phyloP scores from a whole-genome alignment of 257 asterid species.

The Ajuga chamaepitys region DNA sequence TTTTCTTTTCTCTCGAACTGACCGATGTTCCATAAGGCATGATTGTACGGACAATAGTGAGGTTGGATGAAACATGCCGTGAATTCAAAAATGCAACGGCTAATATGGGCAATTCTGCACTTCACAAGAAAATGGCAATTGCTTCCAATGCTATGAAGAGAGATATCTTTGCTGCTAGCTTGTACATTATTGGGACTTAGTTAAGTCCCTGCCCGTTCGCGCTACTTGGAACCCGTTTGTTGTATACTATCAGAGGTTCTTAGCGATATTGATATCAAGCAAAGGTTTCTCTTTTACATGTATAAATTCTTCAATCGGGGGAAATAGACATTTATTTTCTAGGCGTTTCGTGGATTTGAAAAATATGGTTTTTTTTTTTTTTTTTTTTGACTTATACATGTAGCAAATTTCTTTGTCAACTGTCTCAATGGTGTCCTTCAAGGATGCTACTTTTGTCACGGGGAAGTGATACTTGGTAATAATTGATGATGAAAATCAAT shows the following conservation, averaged over 20 bases:
- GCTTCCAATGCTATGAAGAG: constrained; percentile 91
- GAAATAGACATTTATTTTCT: not conserved
- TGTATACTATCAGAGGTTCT: constrained; percentile 6
- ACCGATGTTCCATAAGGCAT: constrained; percentile 95
- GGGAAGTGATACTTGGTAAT: too few relatives aligned
- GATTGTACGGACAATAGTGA: constrained; percentile 85
- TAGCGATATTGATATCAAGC: not conserved
- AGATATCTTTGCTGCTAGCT: constrained; percentile 94
- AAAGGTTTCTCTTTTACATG: not conserved
- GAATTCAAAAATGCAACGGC: constrained; percentile 96
- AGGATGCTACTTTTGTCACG: too few relatives aligned
- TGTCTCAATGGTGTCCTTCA: too few relatives aligned
- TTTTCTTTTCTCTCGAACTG: too few relatives aligned
- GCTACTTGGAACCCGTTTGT: not conserved
- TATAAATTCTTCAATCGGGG: not conserved
- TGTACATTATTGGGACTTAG: constrained; percentile 79
- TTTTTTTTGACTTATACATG: too few relatives aligned
- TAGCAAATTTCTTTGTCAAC: too few relatives aligned
- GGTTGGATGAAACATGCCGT: constrained; percentile 96
- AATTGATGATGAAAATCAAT: too few relatives aligned
- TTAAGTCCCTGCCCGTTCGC: not conserved
- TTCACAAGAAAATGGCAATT: constrained; percentile 83
- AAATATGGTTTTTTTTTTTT: too few relatives aligned
- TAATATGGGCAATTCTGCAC: constrained; percentile 89
- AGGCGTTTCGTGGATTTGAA: not conserved